Evolutionary conservation across 345 rosid species (phyloP).

Genomic region (Hibiscus trionum): DNA sequence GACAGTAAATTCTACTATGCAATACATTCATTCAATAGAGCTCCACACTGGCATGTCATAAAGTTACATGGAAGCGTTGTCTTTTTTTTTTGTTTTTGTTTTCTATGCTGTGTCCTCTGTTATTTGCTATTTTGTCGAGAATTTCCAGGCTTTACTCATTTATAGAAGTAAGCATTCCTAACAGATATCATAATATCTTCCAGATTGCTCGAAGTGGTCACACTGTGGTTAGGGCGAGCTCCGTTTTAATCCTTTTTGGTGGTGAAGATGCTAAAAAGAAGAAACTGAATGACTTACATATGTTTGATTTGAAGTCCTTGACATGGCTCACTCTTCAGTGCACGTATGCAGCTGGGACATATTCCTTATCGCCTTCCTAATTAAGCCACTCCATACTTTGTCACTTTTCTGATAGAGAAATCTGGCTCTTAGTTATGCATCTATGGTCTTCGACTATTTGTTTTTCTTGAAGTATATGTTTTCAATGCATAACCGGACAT

Average conservation of each 20-base stretch:
- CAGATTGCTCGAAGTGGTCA: slow-evolving; percentile 91
- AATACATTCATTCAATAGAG: not conserved
- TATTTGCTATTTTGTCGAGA: not conserved
- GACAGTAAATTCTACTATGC: not conserved
- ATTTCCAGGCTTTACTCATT: not conserved
- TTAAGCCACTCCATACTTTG: not conserved
- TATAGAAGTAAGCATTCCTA: not conserved
- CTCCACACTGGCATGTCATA: not conserved
- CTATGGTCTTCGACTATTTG: not conserved
- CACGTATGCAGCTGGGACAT: slow-evolving; percentile 53
- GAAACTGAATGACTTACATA: slow-evolving; percentile 87
- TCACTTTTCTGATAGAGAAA: slow-evolving; percentile 4
- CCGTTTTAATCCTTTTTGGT: slow-evolving; percentile 73
- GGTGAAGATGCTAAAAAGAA: slow-evolving; percentile 90
- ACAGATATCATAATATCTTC: slow-evolving; percentile 14
- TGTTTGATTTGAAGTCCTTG: slow-evolving; percentile 90
- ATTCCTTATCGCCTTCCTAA: not conserved
- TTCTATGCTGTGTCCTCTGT: not conserved
- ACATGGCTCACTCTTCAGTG: slow-evolving; percentile 97
- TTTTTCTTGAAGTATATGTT: not conserved
- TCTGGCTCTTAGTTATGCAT: not conserved
- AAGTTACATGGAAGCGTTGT: not conserved
- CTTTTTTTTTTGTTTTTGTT: not conserved
- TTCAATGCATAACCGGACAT: not conserved
- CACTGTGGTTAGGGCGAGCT: slow-evolving; percentile 80